Evolutionary conservation across 257 asterid species (phyloP).

Genomic region (Echium plantagineum): DNA sequence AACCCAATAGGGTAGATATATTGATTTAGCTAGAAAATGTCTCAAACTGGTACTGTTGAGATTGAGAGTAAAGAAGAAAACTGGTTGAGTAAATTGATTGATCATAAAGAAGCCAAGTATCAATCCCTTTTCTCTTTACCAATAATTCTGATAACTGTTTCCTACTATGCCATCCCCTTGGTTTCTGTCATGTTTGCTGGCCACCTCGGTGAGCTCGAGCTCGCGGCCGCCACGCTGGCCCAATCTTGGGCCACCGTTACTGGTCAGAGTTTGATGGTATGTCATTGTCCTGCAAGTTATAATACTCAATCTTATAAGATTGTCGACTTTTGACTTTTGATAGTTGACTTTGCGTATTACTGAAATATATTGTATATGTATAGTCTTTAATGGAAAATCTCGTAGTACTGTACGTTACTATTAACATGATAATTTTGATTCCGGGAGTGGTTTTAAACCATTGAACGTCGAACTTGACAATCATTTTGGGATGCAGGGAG

Average conservation of each 20-base stretch:
- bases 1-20: too few species aligned
- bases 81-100: constrained; percentile 13
- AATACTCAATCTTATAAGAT: too few species aligned
- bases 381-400: too few species aligned
- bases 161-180: constrained; percentile 15
- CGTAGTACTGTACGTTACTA: background rate
- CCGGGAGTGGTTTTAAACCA: too few species aligned
- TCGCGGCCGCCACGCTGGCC: constrained; percentile 22
- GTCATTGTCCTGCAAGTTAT: background rate
- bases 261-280: constrained; percentile 24
- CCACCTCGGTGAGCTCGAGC: constrained; percentile 20
- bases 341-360: background rate
- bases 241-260: constrained; percentile 28
- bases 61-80: background rate
- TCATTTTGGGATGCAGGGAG: too few species aligned
- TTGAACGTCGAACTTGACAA: too few species aligned
- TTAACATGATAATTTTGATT: background rate
- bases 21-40: background rate
- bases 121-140: constrained; percentile 18
- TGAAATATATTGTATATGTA: too few species aligned
- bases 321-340: background rate
- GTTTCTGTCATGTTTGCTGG: constrained; percentile 28
- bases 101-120: constrained; percentile 13
- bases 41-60: background rate
- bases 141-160: constrained; percentile 15